phyloP scores from a whole-genome alignment of 495 filamentous ascomycete species.

The Pseudomonodictys pantanalensis region DNA sequence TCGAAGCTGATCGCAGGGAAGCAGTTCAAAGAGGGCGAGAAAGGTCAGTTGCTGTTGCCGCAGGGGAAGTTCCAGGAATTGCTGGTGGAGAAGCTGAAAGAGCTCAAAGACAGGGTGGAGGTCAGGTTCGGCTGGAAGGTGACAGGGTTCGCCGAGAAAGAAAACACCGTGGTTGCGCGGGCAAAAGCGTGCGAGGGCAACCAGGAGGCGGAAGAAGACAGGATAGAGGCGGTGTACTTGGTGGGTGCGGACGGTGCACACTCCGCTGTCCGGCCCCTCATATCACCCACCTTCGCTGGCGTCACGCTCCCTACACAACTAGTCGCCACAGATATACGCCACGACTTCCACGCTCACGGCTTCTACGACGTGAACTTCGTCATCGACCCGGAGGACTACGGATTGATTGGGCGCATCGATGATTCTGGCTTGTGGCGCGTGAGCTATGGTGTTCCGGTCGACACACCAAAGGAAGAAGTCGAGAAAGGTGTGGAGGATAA shows the following conservation, averaged over 20 bases:
- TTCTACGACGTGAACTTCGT: conserved; percentile 21
- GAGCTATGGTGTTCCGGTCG: conserved; percentile 10
- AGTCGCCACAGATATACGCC: conserved; percentile 18
- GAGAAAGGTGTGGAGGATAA: neutral
- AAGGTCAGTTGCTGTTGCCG: conserved; percentile 12
- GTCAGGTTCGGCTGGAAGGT: conserved; percentile 7
- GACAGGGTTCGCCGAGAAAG: neutral
- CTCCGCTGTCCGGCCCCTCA: neutral
- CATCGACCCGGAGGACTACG: conserved; percentile 13
- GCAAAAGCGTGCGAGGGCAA: neutral
- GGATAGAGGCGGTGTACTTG: conserved; percentile 1
- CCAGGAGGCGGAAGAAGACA: neutral
- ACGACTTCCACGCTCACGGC: conserved; percentile 9
- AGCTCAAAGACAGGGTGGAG: conserved; percentile 1
- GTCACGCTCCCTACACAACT: conserved; percentile 10
- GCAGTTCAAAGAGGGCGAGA: conserved; percentile 2
- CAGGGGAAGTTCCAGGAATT: conserved; percentile 20
- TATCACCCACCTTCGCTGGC: neutral
- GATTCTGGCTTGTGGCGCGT: conserved; percentile 19
- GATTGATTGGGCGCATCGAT: conserved; percentile 15
- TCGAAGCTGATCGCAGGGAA: conserved; percentile 3
- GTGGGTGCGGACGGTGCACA: conserved; percentile 21
- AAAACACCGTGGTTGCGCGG: neutral
- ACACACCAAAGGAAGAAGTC: conserved; percentile 5
- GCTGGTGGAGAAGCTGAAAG: neutral